Base-by-base conservation (phyloP, 257 asterid genomes). In the Solanum ossicruentum region DNA sequence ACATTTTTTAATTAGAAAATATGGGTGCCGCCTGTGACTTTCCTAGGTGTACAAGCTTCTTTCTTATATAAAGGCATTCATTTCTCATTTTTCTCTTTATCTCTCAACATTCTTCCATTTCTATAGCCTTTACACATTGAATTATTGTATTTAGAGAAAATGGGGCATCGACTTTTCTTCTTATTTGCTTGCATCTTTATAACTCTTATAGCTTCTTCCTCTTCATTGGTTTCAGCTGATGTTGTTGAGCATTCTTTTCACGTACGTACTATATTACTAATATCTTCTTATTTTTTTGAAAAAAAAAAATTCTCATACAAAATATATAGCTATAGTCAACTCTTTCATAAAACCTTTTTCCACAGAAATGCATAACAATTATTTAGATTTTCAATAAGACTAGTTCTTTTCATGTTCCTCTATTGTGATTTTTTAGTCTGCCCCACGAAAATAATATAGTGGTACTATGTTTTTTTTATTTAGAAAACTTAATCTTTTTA, bases 221-320 rank as follows among this genome's bases (percentile, higher is more conserved):
- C 83, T 57, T 69, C 66, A 26, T 49, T 61, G 12, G 78, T 43
- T 20, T 83, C 80, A 7, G 80, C 85, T 15, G 55, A 67, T 28
- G 85, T 83, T 66, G 54, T 83, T 20, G 85, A 83, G 67, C 85
- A 83, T 83, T 65, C 80, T 36, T 83, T 83, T 66, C 75, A 66
- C 23, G 85, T 83, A 51, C 18, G 73, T 63, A 45, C 0, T 28
- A 7, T 36, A 9, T 51, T 17, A 15, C 16, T 80, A 18, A 67
- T 81, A 20, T 66, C 67, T 16, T 71, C 71, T 47, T 21, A 12
- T 56, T 1, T 57, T 57, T 57, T 4, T 3, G 0, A 36, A 36
- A 36, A 3, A 36, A 36, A 36, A 36, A 21, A 41, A 28, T 21
- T 26, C 58, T 23, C 72, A 58, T 43, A 61, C 84, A 82, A 51